These are phyloP conservation scores for Aspergillus niger DNA, from an alignment of 2,329 filamentous ascomycete genomes.

Conservation along the genomic window DNA sequence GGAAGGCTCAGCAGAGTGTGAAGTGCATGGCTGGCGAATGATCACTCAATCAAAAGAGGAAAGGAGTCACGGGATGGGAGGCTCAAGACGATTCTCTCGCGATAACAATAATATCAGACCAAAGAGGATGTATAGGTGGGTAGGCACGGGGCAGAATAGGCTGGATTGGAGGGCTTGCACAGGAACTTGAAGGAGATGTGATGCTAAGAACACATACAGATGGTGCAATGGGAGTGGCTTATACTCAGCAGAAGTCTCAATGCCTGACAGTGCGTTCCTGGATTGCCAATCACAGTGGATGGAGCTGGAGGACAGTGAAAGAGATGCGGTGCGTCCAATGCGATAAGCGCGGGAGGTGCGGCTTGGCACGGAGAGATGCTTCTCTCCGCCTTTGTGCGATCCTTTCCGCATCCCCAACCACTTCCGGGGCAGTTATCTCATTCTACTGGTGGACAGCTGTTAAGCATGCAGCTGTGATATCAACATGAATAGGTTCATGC, in stretches of 20 bases:
- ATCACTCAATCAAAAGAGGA: neutral
- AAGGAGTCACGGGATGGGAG: neutral
- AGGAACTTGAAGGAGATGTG: neutral
- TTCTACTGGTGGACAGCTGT: too few relatives aligned
- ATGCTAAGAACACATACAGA: neutral
- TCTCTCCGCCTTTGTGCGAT: neutral
- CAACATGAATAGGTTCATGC: too few relatives aligned
- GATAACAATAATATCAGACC: conserved; percentile 8
- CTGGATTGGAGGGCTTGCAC: neutral
- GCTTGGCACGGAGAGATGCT: conserved; percentile 13
- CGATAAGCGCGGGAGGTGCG: conserved; percentile 19
- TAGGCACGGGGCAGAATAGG: conserved; percentile 7
- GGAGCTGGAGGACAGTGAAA: neutral
- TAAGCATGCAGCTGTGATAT: too few relatives aligned
- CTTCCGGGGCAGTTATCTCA: too few relatives aligned
- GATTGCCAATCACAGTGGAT: neutral
- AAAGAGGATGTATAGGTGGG: conserved; percentile 7
- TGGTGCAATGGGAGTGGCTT: neutral
- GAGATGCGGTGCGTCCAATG: conserved; percentile 14
- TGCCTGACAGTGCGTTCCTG: neutral
- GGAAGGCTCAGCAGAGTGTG: conserved; percentile 8
- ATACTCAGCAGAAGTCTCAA: neutral
- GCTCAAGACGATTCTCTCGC: neutral
- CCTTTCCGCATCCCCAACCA: neutral
- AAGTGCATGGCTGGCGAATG: conserved; percentile 4